Percentiles rank a stretch among this genome's conserved stretches.
Evolutionary conservation across 176 grass and related monocot genomes (phyloP).

Genomic region (Pharus latifolius): DNA sequence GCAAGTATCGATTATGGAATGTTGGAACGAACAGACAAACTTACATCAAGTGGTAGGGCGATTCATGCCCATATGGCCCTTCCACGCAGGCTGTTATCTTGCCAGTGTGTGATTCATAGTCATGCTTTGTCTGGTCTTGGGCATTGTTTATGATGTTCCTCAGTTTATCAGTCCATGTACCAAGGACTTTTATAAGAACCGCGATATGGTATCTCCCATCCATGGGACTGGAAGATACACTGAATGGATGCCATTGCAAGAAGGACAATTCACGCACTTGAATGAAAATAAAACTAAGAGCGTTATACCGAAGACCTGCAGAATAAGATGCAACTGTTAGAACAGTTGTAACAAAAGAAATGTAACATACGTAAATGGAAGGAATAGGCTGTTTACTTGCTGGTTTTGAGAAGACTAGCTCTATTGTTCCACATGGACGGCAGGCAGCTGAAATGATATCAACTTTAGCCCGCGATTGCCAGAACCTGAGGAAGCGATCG

Average conservation of each 20-base stretch:
- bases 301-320: slow-evolving; percentile 79
- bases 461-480: slow-evolving; percentile 75
- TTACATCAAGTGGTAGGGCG: slow-evolving; percentile 96
- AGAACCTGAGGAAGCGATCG: slow-evolving; percentile 83
- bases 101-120: not conserved
- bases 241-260: slow-evolving; percentile 96
- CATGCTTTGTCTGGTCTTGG: slow-evolving; percentile 25
- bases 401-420: slow-evolving; percentile 82
- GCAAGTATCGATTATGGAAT: not conserved
- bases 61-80: slow-evolving; percentile 93
- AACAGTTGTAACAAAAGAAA: not conserved
- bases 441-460: slow-evolving; percentile 68
- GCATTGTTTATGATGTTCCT: slow-evolving; percentile 44
- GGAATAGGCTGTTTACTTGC: slow-evolving; percentile 40
- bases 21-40: slow-evolving; percentile 1
- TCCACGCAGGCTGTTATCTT: slow-evolving; percentile 75
- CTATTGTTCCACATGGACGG: slow-evolving; percentile 74
- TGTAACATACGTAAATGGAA: not conserved
- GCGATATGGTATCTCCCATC: slow-evolving; percentile 87
- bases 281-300: slow-evolving; percentile 89
- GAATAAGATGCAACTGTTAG: not conserved
- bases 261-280: slow-evolving; percentile 81
- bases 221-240: slow-evolving; percentile 91
- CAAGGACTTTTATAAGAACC: slow-evolving; percentile 91
- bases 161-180: slow-evolving; percentile 73